Evolutionary conservation across 805 yeast genomes (phyloP).

Genomic region (Myxozyma kluyveri): DNA sequence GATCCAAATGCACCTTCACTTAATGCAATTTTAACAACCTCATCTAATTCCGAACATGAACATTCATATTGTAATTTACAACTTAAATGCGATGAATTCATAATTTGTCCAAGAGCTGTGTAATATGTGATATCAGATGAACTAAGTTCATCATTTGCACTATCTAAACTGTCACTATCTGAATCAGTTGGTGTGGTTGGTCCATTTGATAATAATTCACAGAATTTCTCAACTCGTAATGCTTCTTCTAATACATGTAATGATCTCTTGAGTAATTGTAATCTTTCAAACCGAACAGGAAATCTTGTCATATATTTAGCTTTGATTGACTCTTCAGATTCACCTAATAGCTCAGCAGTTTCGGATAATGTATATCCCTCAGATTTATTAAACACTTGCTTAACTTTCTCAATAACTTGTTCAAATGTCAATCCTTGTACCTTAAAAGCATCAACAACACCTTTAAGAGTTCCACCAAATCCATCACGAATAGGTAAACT

Average conservation of each 20-base stretch:
- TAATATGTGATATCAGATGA: slow-evolving; percentile 37
- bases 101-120: slow-evolving; percentile 49
- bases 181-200: slow-evolving; percentile 15
- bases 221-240: slow-evolving; percentile 53
- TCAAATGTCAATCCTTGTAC: slow-evolving; percentile 46
- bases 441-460: slow-evolving; percentile 55
- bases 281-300: slow-evolving; percentile 56
- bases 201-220: slow-evolving; percentile 42
- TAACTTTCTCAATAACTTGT: slow-evolving; percentile 45
- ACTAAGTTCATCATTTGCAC: background rate
- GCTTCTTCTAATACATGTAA: slow-evolving; percentile 65
- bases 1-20: slow-evolving; percentile 61
- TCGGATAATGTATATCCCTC: slow-evolving; percentile 53
- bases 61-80: slow-evolving; percentile 51
- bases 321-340: slow-evolving; percentile 46
- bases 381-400: slow-evolving; percentile 42
- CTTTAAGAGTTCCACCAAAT: slow-evolving; percentile 58
- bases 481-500: slow-evolving; percentile 42
- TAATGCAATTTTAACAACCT: slow-evolving; percentile 53
- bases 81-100: slow-evolving; percentile 60
- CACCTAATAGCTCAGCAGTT: slow-evolving; percentile 46
- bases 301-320: slow-evolving; percentile 48
- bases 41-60: slow-evolving; percentile 55
- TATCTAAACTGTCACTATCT: background rate
- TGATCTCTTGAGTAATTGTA: slow-evolving; percentile 57